Evolutionary conservation across 2,329 filamentous ascomycete species (phyloP), one percentile per base, ranked within the genome.

Genomic region (Fusarium sp.): DNA sequence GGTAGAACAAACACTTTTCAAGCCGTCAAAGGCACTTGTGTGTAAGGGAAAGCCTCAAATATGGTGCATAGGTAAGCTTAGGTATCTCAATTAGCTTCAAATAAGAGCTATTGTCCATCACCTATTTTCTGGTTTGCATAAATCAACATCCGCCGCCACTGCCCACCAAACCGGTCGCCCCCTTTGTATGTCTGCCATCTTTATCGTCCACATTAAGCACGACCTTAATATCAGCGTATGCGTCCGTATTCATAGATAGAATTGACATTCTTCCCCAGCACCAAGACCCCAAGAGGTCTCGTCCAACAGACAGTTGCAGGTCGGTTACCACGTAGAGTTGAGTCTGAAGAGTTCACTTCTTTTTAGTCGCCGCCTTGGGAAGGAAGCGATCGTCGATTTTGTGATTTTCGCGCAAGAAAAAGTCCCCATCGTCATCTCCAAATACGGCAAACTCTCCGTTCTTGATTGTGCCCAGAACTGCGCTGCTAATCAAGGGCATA

Each of bases 351-450:
- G 9, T 18, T 1, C n/a, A 26, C 8, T 54, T 1, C 18, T 12
- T 26, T 26, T 22, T 13, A 26, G 7, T 38, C 1, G 2, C 18
- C 2, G 13, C 18, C 6, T 6, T 4, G 9, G 9, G 3, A 28
- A 33, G 22, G 47, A 33, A 22, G 10, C 13, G 7, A 26, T 17
- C 10, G n/a, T 38, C 33, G 33, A 17, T 9, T 38, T 17, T 15
- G 24, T 54, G 49, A 5, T 54, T 51, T 14, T 2, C 2, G 31
- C 31, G 15, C 47, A 49, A 33, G 4, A 3, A 3, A 18, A 49
- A 3, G 4, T 5, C 7, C 12, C 12, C 18, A 6, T 9, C 7
- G 10, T n/a, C 47, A 3, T 0, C 3, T 9, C 17, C 18, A n/a
- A 54, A 54, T 38, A 54, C 0, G 35, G 35, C 51, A 39, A 54